Evolutionary conservation across 257 asterid genomes (phyloP), one percentile per base, ranked within the genome.

Genomic region (Eucommia ulmoides): DNA sequence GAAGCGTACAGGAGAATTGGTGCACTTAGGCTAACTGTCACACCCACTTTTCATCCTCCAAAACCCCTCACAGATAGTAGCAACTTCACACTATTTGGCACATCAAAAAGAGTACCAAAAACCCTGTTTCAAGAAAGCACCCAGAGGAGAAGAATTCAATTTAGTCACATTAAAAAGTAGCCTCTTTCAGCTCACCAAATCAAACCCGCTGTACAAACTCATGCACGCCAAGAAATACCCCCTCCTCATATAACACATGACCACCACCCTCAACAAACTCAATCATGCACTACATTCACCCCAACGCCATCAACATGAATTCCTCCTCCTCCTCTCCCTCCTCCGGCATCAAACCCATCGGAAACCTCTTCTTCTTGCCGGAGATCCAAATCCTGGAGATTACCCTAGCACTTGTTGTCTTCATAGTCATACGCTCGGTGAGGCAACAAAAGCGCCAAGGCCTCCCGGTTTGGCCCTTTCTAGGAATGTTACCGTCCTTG

Each of bases 401-500:
- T 11, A 23, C 74, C 10, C 33, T 80, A 0, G 87, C 96, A 0
- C 3, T 68, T 9, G 11, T 72, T 0, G 88, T 80, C 35, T 88
- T 84, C 59, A 7, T 80, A 0, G 64, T 53, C 2, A 66, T 88
- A 24, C 77, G 69, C 57, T 68, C 69, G 5, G 20, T 78, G 22
- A 66, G 94, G 20, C 81, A 73, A 23, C 54, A 42, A 51, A 71
- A 57, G 42, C 56, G 24, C 3, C 81, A 72, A 19, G 96, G 94
- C 18, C 71, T 88, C 12, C 71, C 85, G 0, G 72, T 50, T 45
- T 88, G 95, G 95, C 97, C 97, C 9, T 2, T 88, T 9, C 61
- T 88, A 9, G 96, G 97, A 5, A 88, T 88, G 97, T 57, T 85
- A 41, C 97, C 97, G 1, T 84, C 97, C 11, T 74, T 88, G 10